Conservation (phyloP, 2,329 filamentous ascomycete genomes). For the Rasamsonia emersonii region DNA sequence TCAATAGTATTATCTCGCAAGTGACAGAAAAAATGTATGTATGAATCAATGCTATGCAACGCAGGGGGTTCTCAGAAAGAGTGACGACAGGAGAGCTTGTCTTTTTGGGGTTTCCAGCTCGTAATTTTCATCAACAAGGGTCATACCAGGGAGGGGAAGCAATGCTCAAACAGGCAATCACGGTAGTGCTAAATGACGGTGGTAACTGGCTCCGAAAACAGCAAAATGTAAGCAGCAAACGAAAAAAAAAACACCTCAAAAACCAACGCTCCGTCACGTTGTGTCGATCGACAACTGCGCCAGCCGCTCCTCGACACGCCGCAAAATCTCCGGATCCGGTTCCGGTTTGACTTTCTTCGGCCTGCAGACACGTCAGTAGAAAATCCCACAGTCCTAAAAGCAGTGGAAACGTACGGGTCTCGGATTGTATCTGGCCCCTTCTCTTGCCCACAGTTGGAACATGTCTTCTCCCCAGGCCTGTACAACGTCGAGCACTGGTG, state of each 20-base stretch:
- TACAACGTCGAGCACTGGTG: slow-evolving; percentile 30
- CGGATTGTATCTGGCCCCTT: slow-evolving; percentile 34
- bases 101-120: no score
- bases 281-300: slow-evolving; percentile 9
- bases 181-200: no score
- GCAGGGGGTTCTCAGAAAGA: no score
- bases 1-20: no score
- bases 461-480: slow-evolving; percentile 22
- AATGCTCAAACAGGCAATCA: no score
- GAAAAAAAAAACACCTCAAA: not conserved
- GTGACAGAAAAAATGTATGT: no score
- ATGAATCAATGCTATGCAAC: no score
- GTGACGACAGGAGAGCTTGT: no score
- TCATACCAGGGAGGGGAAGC: no score
- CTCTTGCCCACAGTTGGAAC: slow-evolving; percentile 31
- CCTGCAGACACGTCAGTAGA: slow-evolving; percentile 16
- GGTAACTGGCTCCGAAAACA: no score
- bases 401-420: slow-evolving; percentile 29
- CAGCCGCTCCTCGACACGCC: slow-evolving; percentile 32
- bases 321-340: slow-evolving; percentile 30
- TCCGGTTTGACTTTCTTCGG: slow-evolving; percentile 33
- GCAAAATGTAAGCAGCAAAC: no score
- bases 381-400: not conserved
- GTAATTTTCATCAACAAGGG: no score
- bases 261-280: slow-evolving; percentile 1